Base-by-base conservation (phyloP, 2,329 filamentous ascomycete genomes). In the Aspergillus proliferans region DNA sequence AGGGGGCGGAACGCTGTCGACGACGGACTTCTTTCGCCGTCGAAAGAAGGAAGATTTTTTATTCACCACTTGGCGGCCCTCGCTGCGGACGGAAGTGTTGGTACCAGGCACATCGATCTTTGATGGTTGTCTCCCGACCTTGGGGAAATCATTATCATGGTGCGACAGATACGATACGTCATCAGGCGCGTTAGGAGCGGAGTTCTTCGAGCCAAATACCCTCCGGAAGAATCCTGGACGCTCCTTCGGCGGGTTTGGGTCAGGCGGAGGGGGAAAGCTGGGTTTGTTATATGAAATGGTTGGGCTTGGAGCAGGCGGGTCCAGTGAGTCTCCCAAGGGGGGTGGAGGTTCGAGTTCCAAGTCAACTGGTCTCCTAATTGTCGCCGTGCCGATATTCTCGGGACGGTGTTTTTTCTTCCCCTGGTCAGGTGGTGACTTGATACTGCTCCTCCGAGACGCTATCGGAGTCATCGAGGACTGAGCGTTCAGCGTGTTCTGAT, bases 41-140 rank as follows among this genome's bases (percentile, higher is more conserved):
- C 93, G 82, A 73, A 97, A 97, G 72, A 98, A 97, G 0, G 89
- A 92, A 1, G 92, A 94, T 3, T 88, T 82, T 69, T 96, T 96
- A 75, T 96, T 96, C 60, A 88, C 87, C 46, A 96, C 73, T 40
- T 69, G 71, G 24, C 66, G 66, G 10, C 63, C 58, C 36, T 63
- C 64, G 47, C 72, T 67, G 40, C 67, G 66, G 24, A 19, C 18
- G 8, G 57, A 50, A 15, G 61, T 47, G 45, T 60, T 56, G 28
- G 47, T 51, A 14, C 51, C 55, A 2, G 56, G 43, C 15, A 59
- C 34, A 47, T 55, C 57, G 50, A 60, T 61, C 38, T 61, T 60
- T 45, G 56, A 53, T 12, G 63, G 57, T 18, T 60, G 61, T 51
- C 55, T 57, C 45, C 63, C 58, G 45, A 45, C 48, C 52, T 59